A percentile compares a stretch with the other conserved stretches of the same genome.
Conservation (phyloP, 805 yeast genomes). For the Candida koratica region DNA sequence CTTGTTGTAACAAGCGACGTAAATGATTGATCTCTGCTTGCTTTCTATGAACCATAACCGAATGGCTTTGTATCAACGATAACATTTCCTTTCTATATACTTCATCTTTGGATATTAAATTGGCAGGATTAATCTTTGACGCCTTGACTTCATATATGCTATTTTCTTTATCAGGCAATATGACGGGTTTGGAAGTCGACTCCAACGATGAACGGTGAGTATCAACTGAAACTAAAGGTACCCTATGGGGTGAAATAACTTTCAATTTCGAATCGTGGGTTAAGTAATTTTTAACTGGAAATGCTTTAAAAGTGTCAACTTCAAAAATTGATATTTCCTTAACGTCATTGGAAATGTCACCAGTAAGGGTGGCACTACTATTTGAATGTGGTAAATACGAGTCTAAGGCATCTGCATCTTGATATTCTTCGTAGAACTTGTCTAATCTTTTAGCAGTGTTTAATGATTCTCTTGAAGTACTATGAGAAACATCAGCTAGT, state of each 20-base stretch:
- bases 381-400: constrained; percentile 4
- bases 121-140: constrained; percentile 2
- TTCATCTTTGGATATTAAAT: constrained; percentile 10
- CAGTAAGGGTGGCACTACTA: not conserved
- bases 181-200: too few species aligned
- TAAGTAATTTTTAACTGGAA: constrained; percentile 9
- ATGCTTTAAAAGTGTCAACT: constrained; percentile 16
- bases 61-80: constrained; percentile 21
- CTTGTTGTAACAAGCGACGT: constrained; percentile 21
- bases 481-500: constrained; percentile 12
- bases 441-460: constrained; percentile 3
- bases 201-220: not conserved
- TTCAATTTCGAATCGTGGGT: constrained; percentile 9
- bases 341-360: not conserved
- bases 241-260: constrained; percentile 10
- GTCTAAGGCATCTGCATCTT: not conserved
- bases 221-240: not conserved
- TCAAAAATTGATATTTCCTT: constrained; percentile 9
- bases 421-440: constrained; percentile 5
- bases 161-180: too few species aligned
- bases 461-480: constrained; percentile 11
- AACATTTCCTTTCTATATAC: constrained; percentile 23
- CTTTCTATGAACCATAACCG: constrained; percentile 21
- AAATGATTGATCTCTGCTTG: constrained; percentile 24
- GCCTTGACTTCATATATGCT: not conserved